A percentile compares a stretch with the other conserved stretches of the same genome.
Conservation (phyloP, 192 early-diverging fungal species). For the Gamsiella multidivaricata region DNA sequence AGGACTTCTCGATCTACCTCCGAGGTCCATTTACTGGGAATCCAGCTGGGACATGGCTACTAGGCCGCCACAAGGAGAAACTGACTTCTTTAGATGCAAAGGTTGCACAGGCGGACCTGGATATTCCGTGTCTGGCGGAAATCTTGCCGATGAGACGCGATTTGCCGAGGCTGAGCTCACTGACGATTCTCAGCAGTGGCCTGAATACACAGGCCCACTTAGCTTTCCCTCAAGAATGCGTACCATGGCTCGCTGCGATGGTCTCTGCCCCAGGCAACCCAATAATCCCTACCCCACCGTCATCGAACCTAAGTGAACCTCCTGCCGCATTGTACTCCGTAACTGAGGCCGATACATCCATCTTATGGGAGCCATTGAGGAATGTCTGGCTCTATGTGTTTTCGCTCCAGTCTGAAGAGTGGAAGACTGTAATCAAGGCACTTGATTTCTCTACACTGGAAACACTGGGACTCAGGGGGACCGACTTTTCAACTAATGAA, state of each 20-base stretch:
- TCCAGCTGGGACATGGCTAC: background rate
- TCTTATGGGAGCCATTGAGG: background rate
- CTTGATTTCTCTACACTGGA: background rate
- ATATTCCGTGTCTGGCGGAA: no score
- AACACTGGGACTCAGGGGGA: background rate
- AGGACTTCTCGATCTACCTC: no score
- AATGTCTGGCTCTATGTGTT: background rate
- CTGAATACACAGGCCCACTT: no score
- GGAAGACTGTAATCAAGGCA: background rate
- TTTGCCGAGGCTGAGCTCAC: background rate
- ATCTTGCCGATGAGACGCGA: no score
- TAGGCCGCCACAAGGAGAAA: background rate
- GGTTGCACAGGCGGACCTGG: background rate
- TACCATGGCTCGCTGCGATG: slow-evolving; percentile 6
- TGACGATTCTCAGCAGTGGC: background rate
- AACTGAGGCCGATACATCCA: background rate
- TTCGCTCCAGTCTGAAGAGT: background rate
- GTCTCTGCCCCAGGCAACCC: background rate
- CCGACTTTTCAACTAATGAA: background rate
- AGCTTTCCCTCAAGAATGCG: background rate
- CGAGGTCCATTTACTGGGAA: background rate
- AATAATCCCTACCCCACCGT: background rate
- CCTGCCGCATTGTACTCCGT: no score
- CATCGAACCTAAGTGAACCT: background rate
- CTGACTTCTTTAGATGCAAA: background rate